These are phyloP conservation scores for Pholiota molesta DNA, from an alignment of 768 basidiomycete genomes.

Conservation along the genomic window DNA sequence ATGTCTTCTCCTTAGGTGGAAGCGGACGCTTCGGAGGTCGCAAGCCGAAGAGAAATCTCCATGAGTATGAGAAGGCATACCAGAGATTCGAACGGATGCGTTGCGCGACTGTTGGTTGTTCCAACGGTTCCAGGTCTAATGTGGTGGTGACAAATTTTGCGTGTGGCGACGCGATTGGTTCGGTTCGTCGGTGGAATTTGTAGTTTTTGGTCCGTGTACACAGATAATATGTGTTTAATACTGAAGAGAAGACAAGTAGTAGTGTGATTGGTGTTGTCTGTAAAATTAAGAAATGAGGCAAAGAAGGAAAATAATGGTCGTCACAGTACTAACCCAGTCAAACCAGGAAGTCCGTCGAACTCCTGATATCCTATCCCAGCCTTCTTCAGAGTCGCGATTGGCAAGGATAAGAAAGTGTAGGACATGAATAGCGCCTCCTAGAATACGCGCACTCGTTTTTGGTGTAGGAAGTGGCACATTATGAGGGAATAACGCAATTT, in stretches of 20 bases:
- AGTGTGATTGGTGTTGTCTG: constrained; percentile 70
- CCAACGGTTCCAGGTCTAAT: constrained; percentile 46
- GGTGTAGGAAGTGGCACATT: constrained; percentile 75
- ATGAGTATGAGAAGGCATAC: constrained; percentile 55
- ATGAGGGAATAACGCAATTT: constrained; percentile 81
- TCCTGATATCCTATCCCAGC: constrained; percentile 80
- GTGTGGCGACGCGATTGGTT: constrained; percentile 72
- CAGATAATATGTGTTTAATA: constrained; percentile 65
- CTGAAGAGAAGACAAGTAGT: constrained; percentile 54
- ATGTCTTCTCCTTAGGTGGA: constrained; percentile 42
- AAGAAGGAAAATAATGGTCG: constrained; percentile 13
- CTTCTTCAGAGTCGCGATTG: constrained; percentile 68
- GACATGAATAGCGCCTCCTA: constrained; percentile 68
- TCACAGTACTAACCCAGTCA: constrained; percentile 64
- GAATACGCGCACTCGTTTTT: constrained; percentile 63
- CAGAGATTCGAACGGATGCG: constrained; percentile 50
- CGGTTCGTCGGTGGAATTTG: constrained; percentile 62
- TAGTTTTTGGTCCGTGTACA: constrained; percentile 73
- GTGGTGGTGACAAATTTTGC: constrained; percentile 66
- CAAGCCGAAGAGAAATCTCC: constrained; percentile 71
- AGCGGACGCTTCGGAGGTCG: constrained; percentile 43
- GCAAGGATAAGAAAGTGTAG: constrained; percentile 64
- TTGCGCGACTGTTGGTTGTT: constrained; percentile 45
- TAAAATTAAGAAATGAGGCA: constrained; percentile 8
- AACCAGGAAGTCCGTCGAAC: constrained; percentile 73